These are phyloP conservation scores for Xylariaceae sp. DNA, from an alignment of 2,329 filamentous ascomycete species.

Conservation along the genomic window DNA sequence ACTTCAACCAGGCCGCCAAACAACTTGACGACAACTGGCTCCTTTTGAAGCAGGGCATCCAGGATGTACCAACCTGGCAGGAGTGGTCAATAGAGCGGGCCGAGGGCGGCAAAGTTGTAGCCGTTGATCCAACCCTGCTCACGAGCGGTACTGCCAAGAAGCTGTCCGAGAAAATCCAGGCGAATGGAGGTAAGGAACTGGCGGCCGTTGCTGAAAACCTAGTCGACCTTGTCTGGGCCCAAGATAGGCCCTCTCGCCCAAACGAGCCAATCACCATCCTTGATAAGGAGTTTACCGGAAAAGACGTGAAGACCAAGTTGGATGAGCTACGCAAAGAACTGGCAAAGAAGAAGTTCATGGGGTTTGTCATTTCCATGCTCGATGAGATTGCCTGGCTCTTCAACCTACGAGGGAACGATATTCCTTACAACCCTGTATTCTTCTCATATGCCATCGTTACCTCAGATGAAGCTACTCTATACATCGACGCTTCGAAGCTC, in stretches of 20 bases:
- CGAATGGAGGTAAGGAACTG: constrained; percentile 73
- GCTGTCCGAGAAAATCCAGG: constrained; percentile 78
- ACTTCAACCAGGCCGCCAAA: constrained; percentile 92
- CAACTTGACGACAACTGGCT: constrained; percentile 90
- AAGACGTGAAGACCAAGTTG: constrained; percentile 76
- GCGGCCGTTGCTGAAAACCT: constrained; percentile 74
- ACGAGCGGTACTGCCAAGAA: constrained; percentile 60
- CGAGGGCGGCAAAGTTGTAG: constrained; percentile 80
- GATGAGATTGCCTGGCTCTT: constrained; percentile 99
- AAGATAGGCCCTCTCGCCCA: constrained; percentile 66
- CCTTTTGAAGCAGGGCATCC: constrained; percentile 84
- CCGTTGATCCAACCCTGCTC: constrained; percentile 83
- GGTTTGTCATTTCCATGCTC: constrained; percentile 87
- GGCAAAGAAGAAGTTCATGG: constrained; percentile 79
- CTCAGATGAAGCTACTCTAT: constrained; percentile 68
- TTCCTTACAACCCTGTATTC: constrained; percentile 97
- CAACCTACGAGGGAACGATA: constrained; percentile 90
- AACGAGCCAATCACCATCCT: constrained; percentile 70
- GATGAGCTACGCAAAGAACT: constrained; percentile 83
- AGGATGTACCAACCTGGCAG: constrained; percentile 94
- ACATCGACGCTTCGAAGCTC: constrained; percentile 76
- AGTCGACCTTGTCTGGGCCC: constrained; percentile 84
- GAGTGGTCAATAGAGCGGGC: constrained; percentile 89
- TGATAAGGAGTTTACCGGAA: constrained; percentile 69
- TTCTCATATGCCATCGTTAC: constrained; percentile 94